Conservation (phyloP, 2,329 filamentous ascomycete species). For the Ilyonectria robusta region DNA sequence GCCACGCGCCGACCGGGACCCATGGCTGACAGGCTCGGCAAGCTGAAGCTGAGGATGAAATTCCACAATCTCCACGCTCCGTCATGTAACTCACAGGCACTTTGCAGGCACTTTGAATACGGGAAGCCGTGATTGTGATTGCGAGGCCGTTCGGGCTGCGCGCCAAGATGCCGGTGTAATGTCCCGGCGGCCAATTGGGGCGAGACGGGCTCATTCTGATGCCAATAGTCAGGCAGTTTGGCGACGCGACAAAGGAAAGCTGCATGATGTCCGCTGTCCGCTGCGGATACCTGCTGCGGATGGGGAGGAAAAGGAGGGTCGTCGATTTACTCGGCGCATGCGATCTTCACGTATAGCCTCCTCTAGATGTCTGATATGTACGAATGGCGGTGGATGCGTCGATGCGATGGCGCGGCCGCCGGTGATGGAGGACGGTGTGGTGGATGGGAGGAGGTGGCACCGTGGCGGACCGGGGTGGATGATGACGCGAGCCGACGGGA, state of each 20-base stretch:
- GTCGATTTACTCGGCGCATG: too few species aligned
- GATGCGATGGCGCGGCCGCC: background rate
- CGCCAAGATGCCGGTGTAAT: slow-evolving; percentile 1
- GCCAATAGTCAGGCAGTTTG: slow-evolving; percentile 10
- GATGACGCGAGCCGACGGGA: slow-evolving; percentile 37
- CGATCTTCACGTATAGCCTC: background rate
- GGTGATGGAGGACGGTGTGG: background rate
- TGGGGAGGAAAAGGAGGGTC: background rate
- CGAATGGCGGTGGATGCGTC: slow-evolving; percentile 6
- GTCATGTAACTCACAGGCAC: slow-evolving; percentile 14
- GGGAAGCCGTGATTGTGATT: slow-evolving; percentile 9
- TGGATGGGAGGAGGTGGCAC: background rate
- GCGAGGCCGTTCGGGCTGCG: slow-evolving; percentile 9
- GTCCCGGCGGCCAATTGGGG: slow-evolving; percentile 10
- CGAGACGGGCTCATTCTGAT: slow-evolving; percentile 4
- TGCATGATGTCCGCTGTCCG: slow-evolving; percentile 17
- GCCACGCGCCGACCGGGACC: slow-evolving; percentile 18
- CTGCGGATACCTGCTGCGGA: slow-evolving; percentile 10
- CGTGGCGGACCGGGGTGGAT: background rate
- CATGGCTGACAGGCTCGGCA: slow-evolving; percentile 25
- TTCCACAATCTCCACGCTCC: slow-evolving; percentile 19
- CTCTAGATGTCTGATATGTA: background rate
- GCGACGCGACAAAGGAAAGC: slow-evolving; percentile 18
- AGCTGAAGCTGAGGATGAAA: slow-evolving; percentile 30
- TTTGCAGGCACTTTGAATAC: slow-evolving; percentile 16